Evolutionary conservation across 306 rosid species (phyloP), one percentile per base, ranked within the genome.

Genomic region (Vigna angularis): DNA sequence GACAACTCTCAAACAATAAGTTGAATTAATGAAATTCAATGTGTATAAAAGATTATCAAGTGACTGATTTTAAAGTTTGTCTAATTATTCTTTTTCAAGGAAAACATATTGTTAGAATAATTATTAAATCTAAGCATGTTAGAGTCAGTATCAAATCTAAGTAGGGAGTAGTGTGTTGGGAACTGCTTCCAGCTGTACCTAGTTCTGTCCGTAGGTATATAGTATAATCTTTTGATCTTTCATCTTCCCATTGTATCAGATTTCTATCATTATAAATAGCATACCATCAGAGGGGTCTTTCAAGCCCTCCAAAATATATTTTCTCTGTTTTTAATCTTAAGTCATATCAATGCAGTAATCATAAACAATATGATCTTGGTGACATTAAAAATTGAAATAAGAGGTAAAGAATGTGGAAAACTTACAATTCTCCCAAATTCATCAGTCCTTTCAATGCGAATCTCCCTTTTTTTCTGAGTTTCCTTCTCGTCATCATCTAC

Each of bases 381-480:
- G 67, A 17, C n/a, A 18, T 28, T 56, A 17, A 68, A 69, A 73
- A 40, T 16, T 4, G 15, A 40, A 73, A 67, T 8, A 30, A 6
- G 32, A 50, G 62, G 47, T 22, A 30, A 30, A 56, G 24, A 75
- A 30, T 15, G 68, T 44, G 20, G 59, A 80, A 80, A 36, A 82
- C 99, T 88, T 91, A 95, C 99, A 80, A 90, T 90, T 87, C 97
- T 86, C 68, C 98, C 98, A 78, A 87, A 95, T 71, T 95, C 99
- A 61, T 95, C 97, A 22, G 93, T 93, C 87, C 99, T 91, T 81
- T 91, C 98, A 59, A 95, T 89, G 88, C 75, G 96, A 80, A 95
- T 95, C 87, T 95, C 98, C 84, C 70, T 93, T 79, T 83, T 93
- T 26, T 82, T 73, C 24, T 85, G 97, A 22, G 82, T 72, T 70